These are phyloP conservation scores for Vanderwaltozyma verrucispora DNA, from an alignment of 805 yeast species.

Conservation along the genomic window DNA sequence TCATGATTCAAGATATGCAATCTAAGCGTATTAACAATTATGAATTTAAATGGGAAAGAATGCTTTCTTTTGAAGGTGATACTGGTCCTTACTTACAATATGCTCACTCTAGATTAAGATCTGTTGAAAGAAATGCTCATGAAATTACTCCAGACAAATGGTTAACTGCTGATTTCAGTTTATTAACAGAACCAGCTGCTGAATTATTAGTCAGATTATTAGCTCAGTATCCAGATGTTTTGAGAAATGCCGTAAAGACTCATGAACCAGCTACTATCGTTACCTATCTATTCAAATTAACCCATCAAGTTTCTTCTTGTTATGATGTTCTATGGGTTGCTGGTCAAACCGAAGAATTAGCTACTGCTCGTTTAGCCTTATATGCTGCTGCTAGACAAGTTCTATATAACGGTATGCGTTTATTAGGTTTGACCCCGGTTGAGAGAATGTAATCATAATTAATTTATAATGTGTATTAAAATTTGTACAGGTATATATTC, in stretches of 20 bases:
- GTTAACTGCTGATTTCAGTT: constrained; percentile 42
- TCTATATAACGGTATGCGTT: constrained; percentile 75
- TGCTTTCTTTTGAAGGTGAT: constrained; percentile 97
- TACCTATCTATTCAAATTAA: constrained; percentile 81
- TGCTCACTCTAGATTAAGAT: constrained; percentile 94
- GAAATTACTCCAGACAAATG: constrained; percentile 36
- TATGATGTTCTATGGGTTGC: constrained; percentile 95
- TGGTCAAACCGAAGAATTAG: constrained; percentile 81
- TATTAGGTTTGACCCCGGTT: constrained; percentile 94
- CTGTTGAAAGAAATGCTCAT: constrained; percentile 77
- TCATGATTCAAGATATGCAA: constrained; percentile 98
- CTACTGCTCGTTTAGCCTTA: constrained; percentile 84
- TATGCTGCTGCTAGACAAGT: constrained; percentile 87
- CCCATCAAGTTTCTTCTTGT: constrained; percentile 93
- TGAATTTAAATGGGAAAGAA: constrained; percentile 95
- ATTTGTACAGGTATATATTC: not conserved
- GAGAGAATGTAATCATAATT: constrained; percentile 72
- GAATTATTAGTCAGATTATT: constrained; percentile 61
- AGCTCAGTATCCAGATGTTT: constrained; percentile 84
- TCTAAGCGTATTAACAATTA: constrained; percentile 94
- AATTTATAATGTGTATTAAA: no score
- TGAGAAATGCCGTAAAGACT: constrained; percentile 73
- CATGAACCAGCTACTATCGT: constrained; percentile 91
- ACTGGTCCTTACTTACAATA: constrained; percentile 98
- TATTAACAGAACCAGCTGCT: constrained; percentile 65